These are phyloP conservation scores for Mucor racemosus DNA, from an alignment of 371 early-diverging fungal genomes.

Conservation along the genomic window DNA sequence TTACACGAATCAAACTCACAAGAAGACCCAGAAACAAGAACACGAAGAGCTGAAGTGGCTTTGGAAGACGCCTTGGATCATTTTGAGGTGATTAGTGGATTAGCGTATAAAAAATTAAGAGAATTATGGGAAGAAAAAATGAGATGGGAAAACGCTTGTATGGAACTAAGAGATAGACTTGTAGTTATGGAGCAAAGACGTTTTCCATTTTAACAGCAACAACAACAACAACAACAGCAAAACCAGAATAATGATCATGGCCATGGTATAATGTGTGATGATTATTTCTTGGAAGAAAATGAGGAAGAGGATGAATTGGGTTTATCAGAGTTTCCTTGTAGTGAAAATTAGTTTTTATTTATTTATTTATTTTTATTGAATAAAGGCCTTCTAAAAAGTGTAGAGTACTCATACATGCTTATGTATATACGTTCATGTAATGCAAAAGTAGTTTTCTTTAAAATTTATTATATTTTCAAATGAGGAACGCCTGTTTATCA, in stretches of 20 bases:
- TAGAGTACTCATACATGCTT: no score
- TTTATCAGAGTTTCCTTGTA: conserved; percentile 31
- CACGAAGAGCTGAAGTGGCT: conserved; percentile 46
- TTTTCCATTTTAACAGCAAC: neutral
- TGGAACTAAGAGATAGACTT: conserved; percentile 40
- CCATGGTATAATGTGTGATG: neutral
- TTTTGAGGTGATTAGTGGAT: conserved; percentile 59
- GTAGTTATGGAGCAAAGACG: conserved; percentile 27
- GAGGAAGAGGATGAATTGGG: conserved; percentile 29
- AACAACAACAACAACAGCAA: neutral
- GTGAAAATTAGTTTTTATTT: conserved; percentile 4
- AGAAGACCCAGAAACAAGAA: conserved; percentile 29
- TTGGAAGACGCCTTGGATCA: conserved; percentile 61
- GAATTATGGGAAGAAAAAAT: conserved; percentile 60
- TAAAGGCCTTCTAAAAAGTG: no score
- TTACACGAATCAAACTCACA: neutral
- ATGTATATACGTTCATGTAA: no score
- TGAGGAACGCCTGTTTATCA: no score
- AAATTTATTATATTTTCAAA: no score
- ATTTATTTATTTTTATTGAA: no score
- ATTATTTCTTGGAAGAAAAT: conserved; percentile 19
- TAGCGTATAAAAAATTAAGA: conserved; percentile 62
- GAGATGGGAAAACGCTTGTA: conserved; percentile 52
- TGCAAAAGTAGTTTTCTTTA: no score
- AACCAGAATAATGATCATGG: neutral